A percentile compares a stretch with the other conserved stretches of the same genome.
Conservation (phyloP, 345 rosid species). For the Melaleuca alternifolia region DNA sequence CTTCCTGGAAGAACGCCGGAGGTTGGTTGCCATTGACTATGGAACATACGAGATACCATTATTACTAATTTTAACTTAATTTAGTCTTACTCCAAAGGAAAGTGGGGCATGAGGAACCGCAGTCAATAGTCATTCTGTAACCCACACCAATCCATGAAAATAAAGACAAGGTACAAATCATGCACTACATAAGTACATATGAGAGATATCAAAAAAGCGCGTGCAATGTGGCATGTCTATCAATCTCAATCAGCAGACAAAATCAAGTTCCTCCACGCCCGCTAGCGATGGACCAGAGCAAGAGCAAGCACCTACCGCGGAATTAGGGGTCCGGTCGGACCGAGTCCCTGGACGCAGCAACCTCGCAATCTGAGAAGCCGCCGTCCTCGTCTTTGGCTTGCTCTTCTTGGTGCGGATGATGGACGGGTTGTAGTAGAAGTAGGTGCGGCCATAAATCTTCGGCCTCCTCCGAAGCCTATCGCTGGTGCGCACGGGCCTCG, state of each 20-base stretch:
- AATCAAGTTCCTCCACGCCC: not conserved
- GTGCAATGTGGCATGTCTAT: not conserved
- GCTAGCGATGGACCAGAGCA: not conserved
- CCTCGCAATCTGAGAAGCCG: conserved; percentile 90
- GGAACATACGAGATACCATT: conserved; percentile 2
- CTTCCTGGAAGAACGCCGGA: conserved; percentile 92
- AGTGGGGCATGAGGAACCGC: not conserved
- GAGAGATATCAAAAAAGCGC: not conserved
- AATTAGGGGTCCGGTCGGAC: conserved; percentile 37
- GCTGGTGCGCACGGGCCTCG: conserved; percentile 85
- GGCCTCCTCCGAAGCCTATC: conserved; percentile 95
- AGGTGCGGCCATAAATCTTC: conserved; percentile 46
- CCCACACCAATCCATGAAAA: not conserved
- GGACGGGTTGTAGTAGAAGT: conserved; percentile 54
- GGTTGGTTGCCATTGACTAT: conserved; percentile 70
- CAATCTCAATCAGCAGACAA: not conserved
- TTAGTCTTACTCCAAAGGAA: not conserved
- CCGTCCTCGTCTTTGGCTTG: conserved; percentile 80
- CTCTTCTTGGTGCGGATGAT: conserved; percentile 50
- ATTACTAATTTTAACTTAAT: not conserved
- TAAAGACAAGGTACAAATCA: not conserved
- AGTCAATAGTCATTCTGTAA: not conserved
- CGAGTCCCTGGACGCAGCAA: conserved; percentile 62
- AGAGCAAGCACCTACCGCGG: conserved; percentile 32
- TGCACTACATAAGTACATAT: not conserved